A percentile compares a stretch with the other conserved stretches of the same genome.
Evolutionary conservation across 169 alveolate genomes (phyloP).

Genomic region (Fabrea salina): DNA sequence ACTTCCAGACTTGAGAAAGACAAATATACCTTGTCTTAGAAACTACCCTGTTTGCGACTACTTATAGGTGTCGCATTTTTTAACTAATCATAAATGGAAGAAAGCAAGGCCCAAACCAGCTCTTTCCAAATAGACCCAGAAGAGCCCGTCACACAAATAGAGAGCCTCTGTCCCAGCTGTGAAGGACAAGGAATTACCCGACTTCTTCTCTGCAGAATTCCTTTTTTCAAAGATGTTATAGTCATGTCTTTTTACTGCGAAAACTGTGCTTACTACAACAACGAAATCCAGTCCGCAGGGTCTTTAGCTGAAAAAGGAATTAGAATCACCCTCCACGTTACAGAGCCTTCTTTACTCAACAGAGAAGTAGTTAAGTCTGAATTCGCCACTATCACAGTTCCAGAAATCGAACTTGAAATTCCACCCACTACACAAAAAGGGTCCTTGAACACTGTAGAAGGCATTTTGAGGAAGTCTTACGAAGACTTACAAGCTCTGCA

Average conservation of each 20-base stretch:
- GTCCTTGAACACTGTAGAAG: constrained; percentile 91
- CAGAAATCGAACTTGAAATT: constrained; percentile 92
- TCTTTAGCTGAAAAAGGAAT: constrained; percentile 91
- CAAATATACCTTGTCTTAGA: too few species aligned
- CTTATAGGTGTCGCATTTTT: too few species aligned
- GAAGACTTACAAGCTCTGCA: constrained; percentile 56
- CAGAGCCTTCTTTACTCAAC: constrained; percentile 77
- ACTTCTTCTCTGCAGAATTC: constrained; percentile 85
- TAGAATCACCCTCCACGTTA: constrained; percentile 76
- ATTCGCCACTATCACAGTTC: constrained; percentile 82
- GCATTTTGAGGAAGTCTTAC: constrained; percentile 75
- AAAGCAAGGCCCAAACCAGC: not conserved
- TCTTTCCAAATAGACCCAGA: constrained; percentile 38
- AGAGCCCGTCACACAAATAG: constrained; percentile 77
- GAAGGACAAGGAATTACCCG: constrained; percentile 88
- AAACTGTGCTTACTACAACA: constrained; percentile 91
- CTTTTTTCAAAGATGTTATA: constrained; percentile 89
- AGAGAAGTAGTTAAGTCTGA: constrained; percentile 90
- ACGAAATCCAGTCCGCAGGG: constrained; percentile 92
- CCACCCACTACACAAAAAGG: constrained; percentile 92
- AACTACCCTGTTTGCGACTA: too few species aligned
- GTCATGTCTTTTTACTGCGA: constrained; percentile 92
- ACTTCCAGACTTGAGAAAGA: too few species aligned
- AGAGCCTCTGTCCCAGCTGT: constrained; percentile 89
- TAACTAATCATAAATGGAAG: too few species aligned